Base-by-base conservation (phyloP, 192 early-diverging fungal genomes). In the Neocallimastix lanati region DNA sequence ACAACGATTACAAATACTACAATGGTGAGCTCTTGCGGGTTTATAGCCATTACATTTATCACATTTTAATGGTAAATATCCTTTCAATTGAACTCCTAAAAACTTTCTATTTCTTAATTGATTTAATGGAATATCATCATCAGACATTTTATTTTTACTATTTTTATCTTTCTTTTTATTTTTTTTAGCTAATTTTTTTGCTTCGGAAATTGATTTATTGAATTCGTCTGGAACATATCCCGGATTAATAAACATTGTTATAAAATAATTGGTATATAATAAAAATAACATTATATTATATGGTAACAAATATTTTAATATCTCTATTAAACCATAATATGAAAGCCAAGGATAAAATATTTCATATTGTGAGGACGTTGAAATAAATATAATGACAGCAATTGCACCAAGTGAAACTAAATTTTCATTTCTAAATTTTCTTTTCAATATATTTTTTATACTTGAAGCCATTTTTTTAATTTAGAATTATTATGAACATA, bases 1-100 rank as follows among this genome's bases (percentile, higher is more conserved):
- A 86, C 93, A 94, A 28, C n/a, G 29, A 28, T 77, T 21, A 13
- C 28, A 13, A 18, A 76, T 58, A 77, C 12, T 29, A 28, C 77
- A 29, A 78, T 50, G 40, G 21, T 50, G 40, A 21, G 40, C 21
- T 50, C 40, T 50, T 50, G 40, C 40, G 1, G 40, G 40, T 21
- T 50, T 50, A 50, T 50, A 50, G 1, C 40, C 14, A 21, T 50
- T 50, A 50, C 40, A 50, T 50, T 50, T 50, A 21, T 50, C 40
- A 50, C 40, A 50, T 50, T 50, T 50, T 50, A 50, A 50, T 1
- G 40, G 40, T 21, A 21, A 4, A 50, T 50, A 50, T 50, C 40
- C 40, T 50, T 50, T 50, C 21, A 50, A 50, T 50, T 50, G 40
- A 50, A 21, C 2, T 21, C 40, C 40, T 21, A 21, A 21, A 50